Base-by-base conservation (phyloP, 768 basidiomycete genomes). In the Podaxis sp. region DNA sequence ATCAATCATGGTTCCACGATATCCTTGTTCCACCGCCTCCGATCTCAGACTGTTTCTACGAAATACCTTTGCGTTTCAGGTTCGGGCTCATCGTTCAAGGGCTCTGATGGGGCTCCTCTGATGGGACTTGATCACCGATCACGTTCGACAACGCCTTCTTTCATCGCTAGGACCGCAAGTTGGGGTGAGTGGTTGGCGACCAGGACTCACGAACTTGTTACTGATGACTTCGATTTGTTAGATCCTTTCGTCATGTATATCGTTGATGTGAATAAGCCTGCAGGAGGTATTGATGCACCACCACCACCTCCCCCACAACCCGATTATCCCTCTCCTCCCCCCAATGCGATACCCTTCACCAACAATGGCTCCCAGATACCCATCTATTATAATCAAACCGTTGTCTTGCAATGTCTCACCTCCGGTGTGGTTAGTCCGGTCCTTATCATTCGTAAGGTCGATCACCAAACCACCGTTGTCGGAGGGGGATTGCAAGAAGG, bases 191-290 rank as follows among this genome's bases (percentile, higher is more conserved):
- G 63, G 55, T 69, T 56, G 65, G 53, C 58, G 29, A 15, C 29
- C 36, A 49, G 51, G 24, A 46, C 65, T 51, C 60, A 47, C 38
- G 64, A 52, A 54, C 29, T 53, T 53, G 19, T 40, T 41, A 43
- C 41, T 56, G 54, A 63, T 59, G 63, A 36, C 57, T 57, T 22
- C n/a, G 36, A 25, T 59, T 25, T 58, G 67, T 0, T 67, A 91
- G 91, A 96, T 76, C 90, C 94, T 0, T 98, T 97, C 76, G 87
- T 98, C 69, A 93, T 98, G 84, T 98, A 97, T 79, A 94, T 97
- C 65, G 95, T 97, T 65, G 95, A 98, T 73, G 91, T 94, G 65
- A 89, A 86, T 76, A 90, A 90, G 70, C 90, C 93, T 19, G 82
- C 85, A 19, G 88, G 88, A 29, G 88, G 88, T 13, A 86, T 90